Conservation (phyloP, 495 filamentous ascomycete species). For the Pseudevernia furfuracea region DNA sequence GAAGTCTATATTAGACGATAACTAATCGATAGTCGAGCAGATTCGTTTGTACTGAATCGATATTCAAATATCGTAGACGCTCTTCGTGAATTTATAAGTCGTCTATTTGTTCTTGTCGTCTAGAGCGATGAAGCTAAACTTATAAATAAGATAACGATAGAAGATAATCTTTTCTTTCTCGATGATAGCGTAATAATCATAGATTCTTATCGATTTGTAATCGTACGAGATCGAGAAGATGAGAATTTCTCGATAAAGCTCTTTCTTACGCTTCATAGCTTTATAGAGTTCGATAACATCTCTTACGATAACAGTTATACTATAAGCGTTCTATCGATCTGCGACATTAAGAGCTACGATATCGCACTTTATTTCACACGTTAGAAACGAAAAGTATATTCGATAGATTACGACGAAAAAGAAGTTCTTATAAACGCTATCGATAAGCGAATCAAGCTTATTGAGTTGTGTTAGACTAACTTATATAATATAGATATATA, state of each 20-base stretch:
- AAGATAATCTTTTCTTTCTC: conserved; percentile 21
- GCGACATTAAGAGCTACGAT: conserved; percentile 32
- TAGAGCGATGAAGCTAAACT: conserved; percentile 29
- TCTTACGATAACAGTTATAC: conserved; percentile 31
- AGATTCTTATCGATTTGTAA: conserved; percentile 27
- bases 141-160: conserved; percentile 28
- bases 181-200: conserved; percentile 30
- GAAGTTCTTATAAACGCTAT: no score
- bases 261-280: conserved; percentile 32
- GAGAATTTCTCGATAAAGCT: conserved; percentile 38
- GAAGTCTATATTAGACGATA: conserved; percentile 22
- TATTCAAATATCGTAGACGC: conserved; percentile 37
- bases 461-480: no score
- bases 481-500: no score
- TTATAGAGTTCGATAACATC: conserved; percentile 29
- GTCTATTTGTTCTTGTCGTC: conserved; percentile 36
- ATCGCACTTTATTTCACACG: conserved; percentile 36
- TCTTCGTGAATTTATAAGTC: conserved; percentile 34
- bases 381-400: conserved; percentile 40
- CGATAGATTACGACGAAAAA: no score
- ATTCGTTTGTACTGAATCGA: conserved; percentile 32
- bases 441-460: no score
- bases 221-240: conserved; percentile 45
- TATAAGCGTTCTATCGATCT: conserved; percentile 36
- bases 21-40: conserved; percentile 32